Percentiles rank a stretch among this genome's conserved stretches.
Evolutionary conservation across 2,329 filamentous ascomycete genomes (phyloP).

Genomic region (Xylariaceae sp.): DNA sequence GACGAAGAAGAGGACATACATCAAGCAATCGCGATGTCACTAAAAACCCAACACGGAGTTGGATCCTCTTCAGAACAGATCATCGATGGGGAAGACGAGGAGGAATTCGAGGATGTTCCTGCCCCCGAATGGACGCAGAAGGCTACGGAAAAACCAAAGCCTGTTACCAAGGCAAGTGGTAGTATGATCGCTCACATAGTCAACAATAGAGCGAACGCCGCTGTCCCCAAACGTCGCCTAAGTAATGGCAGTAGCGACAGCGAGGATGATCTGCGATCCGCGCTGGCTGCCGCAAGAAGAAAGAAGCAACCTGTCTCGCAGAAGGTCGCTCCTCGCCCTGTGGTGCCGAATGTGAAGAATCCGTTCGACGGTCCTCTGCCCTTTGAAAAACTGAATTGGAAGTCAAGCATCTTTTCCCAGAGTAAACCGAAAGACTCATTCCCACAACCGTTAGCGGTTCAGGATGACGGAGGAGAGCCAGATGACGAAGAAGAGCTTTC

Average conservation of each 20-base stretch:
- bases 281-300: slow-evolving; percentile 64
- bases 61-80: slow-evolving; percentile 22
- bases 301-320: slow-evolving; percentile 41
- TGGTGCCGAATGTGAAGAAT: slow-evolving; percentile 53
- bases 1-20: slow-evolving; percentile 62
- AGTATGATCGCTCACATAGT: slow-evolving; percentile 69
- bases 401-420: slow-evolving; percentile 54
- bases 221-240: slow-evolving; percentile 45
- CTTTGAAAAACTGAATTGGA: slow-evolving; percentile 80
- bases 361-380: slow-evolving; percentile 77
- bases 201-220: slow-evolving; percentile 67
- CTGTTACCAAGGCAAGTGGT: slow-evolving; percentile 48
- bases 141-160: slow-evolving; percentile 47
- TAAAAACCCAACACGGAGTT: slow-evolving; percentile 58
- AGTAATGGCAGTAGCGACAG: slow-evolving; percentile 62
- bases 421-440: slow-evolving; percentile 29
- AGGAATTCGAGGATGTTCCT: slow-evolving; percentile 48
- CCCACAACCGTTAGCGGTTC: slow-evolving; percentile 12
- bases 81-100: slow-evolving; percentile 37
- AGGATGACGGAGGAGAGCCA: slow-evolving; percentile 9
- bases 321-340: slow-evolving; percentile 25
- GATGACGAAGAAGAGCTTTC: slow-evolving; percentile 24
- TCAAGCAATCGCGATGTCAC: slow-evolving; percentile 78
- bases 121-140: slow-evolving; percentile 55
- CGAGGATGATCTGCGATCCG: slow-evolving; percentile 75